These are phyloP conservation scores for Termitomyces sp. DNA, from an alignment of 768 basidiomycete species.

Conservation along the genomic window DNA sequence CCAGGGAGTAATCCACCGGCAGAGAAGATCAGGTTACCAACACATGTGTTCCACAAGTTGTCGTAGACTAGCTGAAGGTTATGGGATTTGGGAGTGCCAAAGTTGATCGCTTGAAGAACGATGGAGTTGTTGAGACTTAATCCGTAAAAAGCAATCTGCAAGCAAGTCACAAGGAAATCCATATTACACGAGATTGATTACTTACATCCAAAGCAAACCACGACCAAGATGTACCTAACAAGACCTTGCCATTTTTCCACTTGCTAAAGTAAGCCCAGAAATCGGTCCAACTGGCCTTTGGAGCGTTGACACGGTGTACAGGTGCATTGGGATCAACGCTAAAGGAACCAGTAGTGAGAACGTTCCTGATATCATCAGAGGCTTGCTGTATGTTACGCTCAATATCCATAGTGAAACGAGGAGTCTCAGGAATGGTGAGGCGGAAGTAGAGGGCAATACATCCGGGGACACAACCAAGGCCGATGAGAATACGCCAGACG, in stretches of 20 bases:
- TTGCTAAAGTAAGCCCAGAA: conserved; percentile 64
- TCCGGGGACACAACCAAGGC: conserved; percentile 80
- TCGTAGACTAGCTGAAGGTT: conserved; percentile 41
- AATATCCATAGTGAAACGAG: conserved; percentile 89
- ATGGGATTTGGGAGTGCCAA: conserved; percentile 39
- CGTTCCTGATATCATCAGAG: conserved; percentile 63
- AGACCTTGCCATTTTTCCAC: conserved; percentile 75
- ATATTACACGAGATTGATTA: conserved; percentile 3
- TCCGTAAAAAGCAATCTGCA: conserved; percentile 82
- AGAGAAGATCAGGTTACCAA: conserved; percentile 75
- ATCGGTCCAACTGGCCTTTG: conserved; percentile 63
- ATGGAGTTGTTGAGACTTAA: conserved; percentile 79
- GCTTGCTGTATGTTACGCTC: conserved; percentile 80
- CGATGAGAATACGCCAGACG: conserved; percentile 86
- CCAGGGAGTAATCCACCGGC: conserved; percentile 80
- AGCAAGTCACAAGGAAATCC: background rate
- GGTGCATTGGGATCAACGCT: conserved; percentile 51
- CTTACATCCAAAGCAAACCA: conserved; percentile 89
- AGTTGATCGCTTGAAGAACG: conserved; percentile 72
- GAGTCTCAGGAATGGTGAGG: conserved; percentile 88
- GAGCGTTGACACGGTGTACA: conserved; percentile 58
- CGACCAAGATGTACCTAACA: conserved; percentile 76
- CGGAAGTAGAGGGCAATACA: conserved; percentile 88
- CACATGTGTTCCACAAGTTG: conserved; percentile 55
- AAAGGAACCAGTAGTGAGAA: conserved; percentile 47